Base-by-base conservation (phyloP, 352 stramenopile species). In the Pythium apleroticum region DNA sequence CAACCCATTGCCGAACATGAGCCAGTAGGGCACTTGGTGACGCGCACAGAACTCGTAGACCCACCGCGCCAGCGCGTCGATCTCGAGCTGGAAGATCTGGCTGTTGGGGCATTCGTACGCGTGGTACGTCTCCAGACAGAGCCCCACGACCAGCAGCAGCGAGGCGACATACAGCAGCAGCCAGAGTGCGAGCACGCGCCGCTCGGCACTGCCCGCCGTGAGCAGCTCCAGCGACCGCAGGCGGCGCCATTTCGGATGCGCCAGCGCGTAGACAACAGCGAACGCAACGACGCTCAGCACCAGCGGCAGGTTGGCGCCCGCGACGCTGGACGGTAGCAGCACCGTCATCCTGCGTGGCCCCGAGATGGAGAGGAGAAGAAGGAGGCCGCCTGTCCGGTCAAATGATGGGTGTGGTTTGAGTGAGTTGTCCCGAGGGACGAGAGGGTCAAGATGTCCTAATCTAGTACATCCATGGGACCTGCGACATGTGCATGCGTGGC, bases 1-100 rank as follows among this genome's bases (percentile, higher is more conserved):
- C 20, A 93, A 66, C 52, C 89, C 61, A 46, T 89, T 91, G 61
- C 84, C 84, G 66, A 91, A 91, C 49, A 81, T 75, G 48, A 77
- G 65, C 84, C 84, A 93, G 60, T 86, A 93, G 28, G 79, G 72
- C 60, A 91, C 60, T 4, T 74, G 30, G 39, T 87, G 69, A 10
- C 77, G 81, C 31, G 31, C 53, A 37, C 73, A 88, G 25, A 91
- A 62, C 28, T 81, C 70, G 52, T 88, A 89, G 41, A 88, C 55
- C 58, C 88, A 89, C 11, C 81, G 76, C 49, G 82, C 84, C 37
- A 93, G 73, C 53, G 72, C 63, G 59, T 87, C 79, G 59, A 86
- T 91, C 61, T 93, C 84, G 53, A 75, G 69, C 68, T 88, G 84
- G 60, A 93, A 93, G 6, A 89, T 50, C 20, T 45, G 55, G 43